These are phyloP conservation scores for Fomitopsis palustris DNA, from an alignment of 1,284 basidiomycete genomes.

Conservation along the genomic window DNA sequence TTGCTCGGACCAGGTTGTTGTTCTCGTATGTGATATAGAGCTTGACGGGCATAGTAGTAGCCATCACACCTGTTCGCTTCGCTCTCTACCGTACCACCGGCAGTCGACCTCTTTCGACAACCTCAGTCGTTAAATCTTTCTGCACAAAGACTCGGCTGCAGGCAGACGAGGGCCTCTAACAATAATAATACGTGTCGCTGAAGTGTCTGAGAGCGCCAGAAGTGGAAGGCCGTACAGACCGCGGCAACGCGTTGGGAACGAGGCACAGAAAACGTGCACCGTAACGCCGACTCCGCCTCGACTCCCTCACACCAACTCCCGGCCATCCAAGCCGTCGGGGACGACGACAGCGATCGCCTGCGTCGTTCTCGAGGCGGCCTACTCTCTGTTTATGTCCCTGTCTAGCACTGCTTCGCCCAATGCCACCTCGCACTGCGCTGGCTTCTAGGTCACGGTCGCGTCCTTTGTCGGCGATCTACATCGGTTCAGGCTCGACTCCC, in stretches of 20 bases:
- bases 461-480: slow-evolving; percentile 45
- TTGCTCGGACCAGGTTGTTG: not conserved
- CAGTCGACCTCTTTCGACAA: not conserved
- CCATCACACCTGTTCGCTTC: not conserved
- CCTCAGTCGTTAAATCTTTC: not conserved
- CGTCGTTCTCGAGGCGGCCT: slow-evolving; percentile 16
- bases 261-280: slow-evolving; percentile 8
- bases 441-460: slow-evolving; percentile 35
- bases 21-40: not conserved
- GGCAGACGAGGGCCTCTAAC: not conserved
- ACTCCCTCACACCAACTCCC: slow-evolving; percentile 18
- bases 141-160: not conserved
- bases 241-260: slow-evolving; percentile 7
- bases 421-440: slow-evolving; percentile 31
- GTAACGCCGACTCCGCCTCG: slow-evolving; percentile 6
- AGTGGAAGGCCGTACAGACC: not conserved
- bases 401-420: slow-evolving; percentile 22
- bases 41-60: not conserved
- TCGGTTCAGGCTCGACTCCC: slow-evolving; percentile 31
- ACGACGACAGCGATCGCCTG: slow-evolving; percentile 20
- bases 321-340: slow-evolving; percentile 21
- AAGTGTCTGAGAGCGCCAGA: not conserved
- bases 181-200: no score
- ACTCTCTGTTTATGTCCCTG: slow-evolving; percentile 25
- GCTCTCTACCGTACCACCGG: not conserved